Percentiles rank a stretch among this genome's conserved stretches.
Evolutionary conservation across 1,284 basidiomycete species (phyloP).

Genomic region (Trametes hirsuta): DNA sequence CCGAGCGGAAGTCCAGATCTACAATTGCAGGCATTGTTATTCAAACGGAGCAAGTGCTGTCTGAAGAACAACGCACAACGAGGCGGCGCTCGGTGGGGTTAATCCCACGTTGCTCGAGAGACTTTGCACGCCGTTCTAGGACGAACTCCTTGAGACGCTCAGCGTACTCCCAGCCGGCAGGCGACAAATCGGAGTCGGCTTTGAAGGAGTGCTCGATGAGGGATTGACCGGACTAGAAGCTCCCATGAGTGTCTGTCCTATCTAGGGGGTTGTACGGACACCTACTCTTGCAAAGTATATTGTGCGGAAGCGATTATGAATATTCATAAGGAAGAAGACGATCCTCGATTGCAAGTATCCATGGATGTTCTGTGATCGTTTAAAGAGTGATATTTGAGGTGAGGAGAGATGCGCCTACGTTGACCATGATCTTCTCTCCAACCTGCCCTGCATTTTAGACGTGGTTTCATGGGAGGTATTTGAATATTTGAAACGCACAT

Average conservation of each 20-base stretch:
- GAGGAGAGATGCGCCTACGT: slow-evolving; percentile 51
- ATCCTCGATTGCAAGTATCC: slow-evolving; percentile 90
- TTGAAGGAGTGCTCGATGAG: slow-evolving; percentile 99
- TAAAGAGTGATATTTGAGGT: background rate
- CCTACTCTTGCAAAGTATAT: slow-evolving; percentile 92
- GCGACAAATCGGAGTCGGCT: slow-evolving; percentile 95
- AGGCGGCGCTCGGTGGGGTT: slow-evolving; percentile 69
- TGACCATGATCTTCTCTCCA: slow-evolving; percentile 92
- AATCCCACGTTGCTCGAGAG: slow-evolving; percentile 68
- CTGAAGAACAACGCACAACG: slow-evolving; percentile 56
- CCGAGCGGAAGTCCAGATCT: slow-evolving; percentile 98
- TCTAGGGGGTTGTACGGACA: slow-evolving; percentile 1
- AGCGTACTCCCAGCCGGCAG: slow-evolving; percentile 94
- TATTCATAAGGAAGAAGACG: slow-evolving; percentile 98
- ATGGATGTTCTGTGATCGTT: slow-evolving; percentile 69
- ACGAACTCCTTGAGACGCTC: slow-evolving; percentile 87
- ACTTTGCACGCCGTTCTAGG: slow-evolving; percentile 71
- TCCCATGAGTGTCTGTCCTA: background rate
- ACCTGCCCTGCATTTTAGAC: slow-evolving; percentile 50
- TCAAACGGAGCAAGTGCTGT: background rate
- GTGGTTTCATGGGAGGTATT: background rate
- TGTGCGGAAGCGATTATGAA: slow-evolving; percentile 88
- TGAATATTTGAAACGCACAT: slow-evolving; percentile 53
- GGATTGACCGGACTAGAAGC: slow-evolving; percentile 83
- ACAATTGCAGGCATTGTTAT: background rate